A percentile compares a stretch with the other conserved stretches of the same genome.
Conservation (phyloP, 192 early-diverging fungal species). For the Backusella westeae region DNA sequence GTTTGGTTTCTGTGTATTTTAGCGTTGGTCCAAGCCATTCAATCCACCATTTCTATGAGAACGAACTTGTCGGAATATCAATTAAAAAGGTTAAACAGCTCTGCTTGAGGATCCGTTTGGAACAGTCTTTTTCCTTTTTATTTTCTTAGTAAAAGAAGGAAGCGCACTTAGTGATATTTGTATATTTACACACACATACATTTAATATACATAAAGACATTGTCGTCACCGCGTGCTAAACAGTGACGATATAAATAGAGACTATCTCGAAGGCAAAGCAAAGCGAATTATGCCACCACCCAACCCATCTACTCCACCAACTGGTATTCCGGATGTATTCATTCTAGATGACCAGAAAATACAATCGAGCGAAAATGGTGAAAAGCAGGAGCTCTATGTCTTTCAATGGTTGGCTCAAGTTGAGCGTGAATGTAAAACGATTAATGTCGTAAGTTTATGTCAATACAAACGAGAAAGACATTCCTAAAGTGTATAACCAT, state of each 20-base stretch:
- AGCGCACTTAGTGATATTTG: neutral
- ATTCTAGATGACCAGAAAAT: slow-evolving; percentile 52
- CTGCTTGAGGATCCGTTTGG: neutral
- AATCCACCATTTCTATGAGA: neutral
- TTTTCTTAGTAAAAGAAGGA: neutral
- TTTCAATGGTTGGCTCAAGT: slow-evolving; percentile 89
- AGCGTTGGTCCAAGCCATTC: neutral
- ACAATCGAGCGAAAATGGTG: slow-evolving; percentile 35
- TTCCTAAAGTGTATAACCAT: neutral
- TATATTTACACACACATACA: neutral
- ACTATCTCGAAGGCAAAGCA: neutral
- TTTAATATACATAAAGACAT: neutral
- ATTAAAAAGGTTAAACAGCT: neutral
- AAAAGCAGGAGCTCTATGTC: slow-evolving; percentile 78
- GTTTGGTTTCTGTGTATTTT: neutral
- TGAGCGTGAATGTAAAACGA: slow-evolving; percentile 67
- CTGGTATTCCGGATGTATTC: slow-evolving; percentile 49
- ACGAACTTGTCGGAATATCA: neutral
- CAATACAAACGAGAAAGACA: neutral
- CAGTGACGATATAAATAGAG: neutral
- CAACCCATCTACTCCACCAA: slow-evolving; percentile 18
- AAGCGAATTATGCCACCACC: slow-evolving; percentile 2
- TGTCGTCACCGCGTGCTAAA: neutral
- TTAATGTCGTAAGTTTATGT: slow-evolving; percentile 42
- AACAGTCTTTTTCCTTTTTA: neutral